Evolutionary conservation across 306 rosid species (phyloP).

Genomic region (Alnus glutinosa): DNA sequence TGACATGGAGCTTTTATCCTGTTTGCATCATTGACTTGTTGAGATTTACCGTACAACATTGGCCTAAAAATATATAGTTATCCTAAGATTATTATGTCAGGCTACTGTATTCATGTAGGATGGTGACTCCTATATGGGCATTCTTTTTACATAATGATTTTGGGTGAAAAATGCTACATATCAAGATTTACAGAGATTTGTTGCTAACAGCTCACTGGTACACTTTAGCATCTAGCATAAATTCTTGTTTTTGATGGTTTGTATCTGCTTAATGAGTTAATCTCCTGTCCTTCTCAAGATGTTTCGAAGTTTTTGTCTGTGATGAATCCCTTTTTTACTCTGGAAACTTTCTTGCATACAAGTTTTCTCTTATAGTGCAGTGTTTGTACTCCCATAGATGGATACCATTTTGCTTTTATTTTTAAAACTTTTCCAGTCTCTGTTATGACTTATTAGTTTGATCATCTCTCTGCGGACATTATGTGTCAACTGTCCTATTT

Average conservation of each 20-base stretch:
- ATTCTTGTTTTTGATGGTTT: not conserved
- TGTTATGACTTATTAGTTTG: not conserved
- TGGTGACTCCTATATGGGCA: not conserved
- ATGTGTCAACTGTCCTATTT: constrained; percentile 14
- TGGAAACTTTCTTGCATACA: not conserved
- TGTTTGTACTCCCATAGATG: not conserved
- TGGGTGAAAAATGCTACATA: not conserved
- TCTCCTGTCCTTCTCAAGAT: not conserved
- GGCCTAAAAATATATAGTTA: not conserved
- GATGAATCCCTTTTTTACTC: not conserved
- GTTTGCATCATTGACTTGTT: not conserved
- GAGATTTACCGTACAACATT: not conserved
- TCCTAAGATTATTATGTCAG: not conserved
- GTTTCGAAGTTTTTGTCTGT: not conserved
- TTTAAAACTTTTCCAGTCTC: not conserved
- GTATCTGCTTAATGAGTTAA: not conserved
- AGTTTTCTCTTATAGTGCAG: not conserved
- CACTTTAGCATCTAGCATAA: not conserved
- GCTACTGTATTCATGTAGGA: not conserved
- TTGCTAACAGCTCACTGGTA: not conserved
- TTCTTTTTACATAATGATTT: not conserved
- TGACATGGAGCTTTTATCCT: not conserved
- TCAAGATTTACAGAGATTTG: not conserved
- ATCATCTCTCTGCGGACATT: constrained; percentile 13
- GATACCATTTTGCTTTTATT: not conserved